phyloP scores from a whole-genome alignment of 2,329 filamentous ascomycete genomes.

The Aspergillus piperis region DNA sequence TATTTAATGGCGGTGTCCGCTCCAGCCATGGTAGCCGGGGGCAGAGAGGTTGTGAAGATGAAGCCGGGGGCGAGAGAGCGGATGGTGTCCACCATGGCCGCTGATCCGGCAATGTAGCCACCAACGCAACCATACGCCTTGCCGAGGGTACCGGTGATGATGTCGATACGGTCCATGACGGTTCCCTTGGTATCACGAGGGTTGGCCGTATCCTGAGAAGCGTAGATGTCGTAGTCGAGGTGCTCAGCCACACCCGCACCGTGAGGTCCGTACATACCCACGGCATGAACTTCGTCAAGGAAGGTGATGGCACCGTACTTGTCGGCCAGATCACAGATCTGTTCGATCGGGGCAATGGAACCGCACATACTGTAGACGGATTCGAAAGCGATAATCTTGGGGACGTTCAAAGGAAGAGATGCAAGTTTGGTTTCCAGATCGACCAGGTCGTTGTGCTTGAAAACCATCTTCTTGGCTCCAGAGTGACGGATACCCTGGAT shows the following conservation, averaged over 20 bases:
- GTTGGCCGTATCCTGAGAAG: conserved; percentile 63
- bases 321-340: conserved; percentile 92
- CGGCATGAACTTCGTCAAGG: conserved; percentile 96
- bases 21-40: conserved; percentile 95
- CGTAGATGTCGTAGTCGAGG: conserved; percentile 87
- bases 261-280: conserved; percentile 97
- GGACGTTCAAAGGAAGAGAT: conserved; percentile 76
- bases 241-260: conserved; percentile 97
- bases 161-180: conserved; percentile 93
- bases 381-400: conserved; percentile 98
- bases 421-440: conserved; percentile 93
- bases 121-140: conserved; percentile 98
- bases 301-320: conserved; percentile 98
- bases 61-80: conserved; percentile 94
- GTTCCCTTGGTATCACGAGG: conserved; percentile 62
- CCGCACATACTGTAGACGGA: conserved; percentile 99
- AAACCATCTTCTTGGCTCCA: conserved; percentile 94
- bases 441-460: conserved; percentile 95
- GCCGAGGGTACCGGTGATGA: conserved; percentile 94
- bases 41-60: conserved; percentile 97
- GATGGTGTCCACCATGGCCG: conserved; percentile 85
- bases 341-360: conserved; percentile 91
- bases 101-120: conserved; percentile 91
- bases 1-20: conserved; percentile 91
- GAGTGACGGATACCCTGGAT: conserved; percentile 98